Percentiles rank a stretch among this genome's conserved stretches.
Conservation (phyloP, 139 green algal species). For the Closterium sp. region DNA sequence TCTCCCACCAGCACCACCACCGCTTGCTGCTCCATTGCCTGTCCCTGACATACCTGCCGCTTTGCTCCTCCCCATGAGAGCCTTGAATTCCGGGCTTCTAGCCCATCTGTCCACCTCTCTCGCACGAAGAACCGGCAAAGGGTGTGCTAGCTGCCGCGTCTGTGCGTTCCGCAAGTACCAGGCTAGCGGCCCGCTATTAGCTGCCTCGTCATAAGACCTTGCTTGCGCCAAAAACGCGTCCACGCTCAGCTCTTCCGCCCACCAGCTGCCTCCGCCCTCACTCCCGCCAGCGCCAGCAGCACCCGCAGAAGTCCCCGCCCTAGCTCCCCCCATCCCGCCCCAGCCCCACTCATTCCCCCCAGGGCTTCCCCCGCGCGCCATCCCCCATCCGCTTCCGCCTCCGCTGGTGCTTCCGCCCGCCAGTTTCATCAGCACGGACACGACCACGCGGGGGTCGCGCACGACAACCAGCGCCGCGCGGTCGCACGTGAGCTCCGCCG, state of each 20-base stretch:
- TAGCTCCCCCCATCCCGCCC: no score
- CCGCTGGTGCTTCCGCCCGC: slow-evolving; percentile 85
- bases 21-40: no score
- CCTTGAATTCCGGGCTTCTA: slow-evolving; percentile 31
- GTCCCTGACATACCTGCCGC: no score
- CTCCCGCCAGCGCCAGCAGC: slow-evolving; percentile 95
- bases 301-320: slow-evolving; percentile 53
- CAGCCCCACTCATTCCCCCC: no score
- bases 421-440: slow-evolving; percentile 84
- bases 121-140: slow-evolving; percentile 53
- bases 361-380: slow-evolving; percentile 73
- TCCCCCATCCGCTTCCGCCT: slow-evolving; percentile 45
- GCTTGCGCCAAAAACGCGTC: slow-evolving; percentile 90
- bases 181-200: slow-evolving; percentile 16
- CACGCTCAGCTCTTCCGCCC: slow-evolving; percentile 85
- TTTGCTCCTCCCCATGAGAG: slow-evolving; percentile 11
- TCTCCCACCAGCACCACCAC: no score
- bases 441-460: slow-evolving; percentile 68
- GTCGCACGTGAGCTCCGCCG: slow-evolving; percentile 95
- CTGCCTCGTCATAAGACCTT: slow-evolving; percentile 55
- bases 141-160: slow-evolving; percentile 51
- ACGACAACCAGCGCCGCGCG: slow-evolving; percentile 87
- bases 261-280: slow-evolving; percentile 57
- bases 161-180: slow-evolving; percentile 56
- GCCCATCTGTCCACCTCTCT: slow-evolving; percentile 55